These are phyloP conservation scores for Cryptosporidium parvum DNA, from an alignment of 169 alveolate genomes.

Conservation along the genomic window DNA sequence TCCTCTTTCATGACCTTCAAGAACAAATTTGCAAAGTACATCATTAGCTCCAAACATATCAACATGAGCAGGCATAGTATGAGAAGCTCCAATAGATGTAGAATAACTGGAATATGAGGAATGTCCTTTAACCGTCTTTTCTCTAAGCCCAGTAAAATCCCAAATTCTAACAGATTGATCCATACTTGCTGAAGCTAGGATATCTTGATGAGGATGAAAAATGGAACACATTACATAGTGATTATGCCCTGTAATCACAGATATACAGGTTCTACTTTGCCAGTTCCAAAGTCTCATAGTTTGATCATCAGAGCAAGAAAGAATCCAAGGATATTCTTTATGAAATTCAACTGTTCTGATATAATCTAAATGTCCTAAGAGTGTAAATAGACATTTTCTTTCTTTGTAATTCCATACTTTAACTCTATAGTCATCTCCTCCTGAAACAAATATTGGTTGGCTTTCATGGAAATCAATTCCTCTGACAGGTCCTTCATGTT, in stretches of 20 bases:
- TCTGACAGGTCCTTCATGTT: slow-evolving; percentile 97
- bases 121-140: slow-evolving; percentile 88
- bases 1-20: slow-evolving; percentile 97
- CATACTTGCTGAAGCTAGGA: slow-evolving; percentile 93
- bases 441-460: slow-evolving; percentile 96
- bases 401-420: slow-evolving; percentile 93
- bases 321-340: slow-evolving; percentile 95
- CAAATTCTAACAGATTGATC: slow-evolving; percentile 96
- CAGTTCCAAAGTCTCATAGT: slow-evolving; percentile 98
- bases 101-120: slow-evolving; percentile 41
- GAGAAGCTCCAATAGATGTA: slow-evolving; percentile 12
- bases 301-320: slow-evolving; percentile 95
- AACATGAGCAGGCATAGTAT: slow-evolving; percentile 74
- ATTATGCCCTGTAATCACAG: slow-evolving; percentile 94
- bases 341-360: slow-evolving; percentile 96
- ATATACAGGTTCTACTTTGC: slow-evolving; percentile 91
- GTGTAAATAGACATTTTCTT: slow-evolving; percentile 91
- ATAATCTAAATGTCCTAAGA: slow-evolving; percentile 96
- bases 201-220: slow-evolving; percentile 94
- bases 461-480: slow-evolving; percentile 93
- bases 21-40: slow-evolving; percentile 89
- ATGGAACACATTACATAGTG: slow-evolving; percentile 97
- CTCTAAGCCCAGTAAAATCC: slow-evolving; percentile 93
- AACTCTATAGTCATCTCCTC: slow-evolving; percentile 96
- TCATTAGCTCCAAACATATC: slow-evolving; percentile 93